Evolutionary conservation across 352 stramenopile species (phyloP).

Genomic region (Blastocystis hominis): DNA sequence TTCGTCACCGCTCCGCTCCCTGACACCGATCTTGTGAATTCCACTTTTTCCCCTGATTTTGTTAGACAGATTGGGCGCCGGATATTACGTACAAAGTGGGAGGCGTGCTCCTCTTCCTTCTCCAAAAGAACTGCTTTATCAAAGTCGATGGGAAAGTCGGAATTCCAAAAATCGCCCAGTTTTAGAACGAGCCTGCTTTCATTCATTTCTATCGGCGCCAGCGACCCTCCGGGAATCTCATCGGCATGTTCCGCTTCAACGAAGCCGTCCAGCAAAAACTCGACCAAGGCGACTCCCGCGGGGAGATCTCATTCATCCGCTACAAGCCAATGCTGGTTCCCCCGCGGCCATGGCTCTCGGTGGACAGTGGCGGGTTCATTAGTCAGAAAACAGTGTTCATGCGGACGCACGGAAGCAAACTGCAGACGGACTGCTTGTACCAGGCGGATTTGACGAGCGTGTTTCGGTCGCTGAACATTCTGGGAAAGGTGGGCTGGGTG

Average conservation of each 20-base stretch:
- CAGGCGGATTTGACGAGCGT: slow-evolving; percentile 46
- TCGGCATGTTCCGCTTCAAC: slow-evolving; percentile 55
- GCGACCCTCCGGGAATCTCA: slow-evolving; percentile 6
- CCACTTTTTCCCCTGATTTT: neutral
- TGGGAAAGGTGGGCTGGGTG: slow-evolving; percentile 77
- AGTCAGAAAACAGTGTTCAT: slow-evolving; percentile 82
- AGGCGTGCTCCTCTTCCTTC: slow-evolving; percentile 70
- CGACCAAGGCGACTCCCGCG: slow-evolving; percentile 66
- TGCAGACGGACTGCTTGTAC: slow-evolving; percentile 53
- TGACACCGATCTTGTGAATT: neutral
- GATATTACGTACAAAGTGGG: slow-evolving; percentile 61
- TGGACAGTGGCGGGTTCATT: slow-evolving; percentile 82
- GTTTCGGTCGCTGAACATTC: slow-evolving; percentile 37
- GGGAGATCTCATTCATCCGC: slow-evolving; percentile 71
- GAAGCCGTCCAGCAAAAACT: slow-evolving; percentile 62
- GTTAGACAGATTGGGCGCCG: slow-evolving; percentile 23
- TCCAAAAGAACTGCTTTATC: slow-evolving; percentile 70
- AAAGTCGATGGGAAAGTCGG: slow-evolving; percentile 58
- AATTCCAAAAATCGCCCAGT: slow-evolving; percentile 57
- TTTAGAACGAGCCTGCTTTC: slow-evolving; percentile 64
- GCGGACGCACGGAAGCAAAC: slow-evolving; percentile 69
- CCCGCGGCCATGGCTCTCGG: slow-evolving; percentile 76
- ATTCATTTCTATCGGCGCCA: slow-evolving; percentile 60
- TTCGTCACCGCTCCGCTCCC: slow-evolving; percentile 2
- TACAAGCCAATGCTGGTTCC: slow-evolving; percentile 90